Conservation (phyloP, 257 asterid species). For the Leonotis leonurus region DNA sequence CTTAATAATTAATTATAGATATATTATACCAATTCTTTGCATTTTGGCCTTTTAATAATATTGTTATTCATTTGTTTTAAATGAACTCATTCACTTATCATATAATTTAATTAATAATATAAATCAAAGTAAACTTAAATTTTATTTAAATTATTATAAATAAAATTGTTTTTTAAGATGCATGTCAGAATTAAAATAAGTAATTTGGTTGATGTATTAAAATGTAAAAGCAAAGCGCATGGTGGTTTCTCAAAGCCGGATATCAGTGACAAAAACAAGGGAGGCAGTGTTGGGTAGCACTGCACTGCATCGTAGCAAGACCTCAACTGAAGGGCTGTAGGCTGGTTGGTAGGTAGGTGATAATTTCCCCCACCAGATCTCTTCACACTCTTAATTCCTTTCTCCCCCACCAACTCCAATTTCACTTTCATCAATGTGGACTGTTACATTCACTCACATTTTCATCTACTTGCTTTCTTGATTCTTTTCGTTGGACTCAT, state of each 20-base stretch:
- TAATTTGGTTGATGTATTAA: too few species aligned
- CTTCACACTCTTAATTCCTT: not conserved
- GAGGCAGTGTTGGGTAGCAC: not conserved
- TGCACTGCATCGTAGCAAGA: not conserved
- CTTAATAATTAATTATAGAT: too few species aligned
- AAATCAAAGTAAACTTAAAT: too few species aligned
- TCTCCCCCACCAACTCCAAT: slow-evolving; percentile 14
- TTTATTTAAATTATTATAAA: too few species aligned
- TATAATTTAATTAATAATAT: too few species aligned
- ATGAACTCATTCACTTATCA: too few species aligned
- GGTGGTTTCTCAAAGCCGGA: not conserved
- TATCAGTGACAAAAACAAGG: slow-evolving; percentile 15
- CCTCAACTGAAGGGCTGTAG: not conserved
- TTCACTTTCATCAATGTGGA: not conserved
- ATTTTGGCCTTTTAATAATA: too few species aligned
- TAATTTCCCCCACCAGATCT: slow-evolving; percentile 6
- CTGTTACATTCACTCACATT: slow-evolving; percentile 2
- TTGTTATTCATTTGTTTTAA: too few species aligned
- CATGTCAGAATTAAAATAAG: too few species aligned
- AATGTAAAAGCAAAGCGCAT: too few species aligned
- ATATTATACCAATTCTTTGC: too few species aligned
- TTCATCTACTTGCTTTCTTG: not conserved
- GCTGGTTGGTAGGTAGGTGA: slow-evolving; percentile 18
- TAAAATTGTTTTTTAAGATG: too few species aligned
- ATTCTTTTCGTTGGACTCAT: slow-evolving; percentile 5